Conservation (phyloP, 257 asterid species). For the Solanum sparsipilum region DNA sequence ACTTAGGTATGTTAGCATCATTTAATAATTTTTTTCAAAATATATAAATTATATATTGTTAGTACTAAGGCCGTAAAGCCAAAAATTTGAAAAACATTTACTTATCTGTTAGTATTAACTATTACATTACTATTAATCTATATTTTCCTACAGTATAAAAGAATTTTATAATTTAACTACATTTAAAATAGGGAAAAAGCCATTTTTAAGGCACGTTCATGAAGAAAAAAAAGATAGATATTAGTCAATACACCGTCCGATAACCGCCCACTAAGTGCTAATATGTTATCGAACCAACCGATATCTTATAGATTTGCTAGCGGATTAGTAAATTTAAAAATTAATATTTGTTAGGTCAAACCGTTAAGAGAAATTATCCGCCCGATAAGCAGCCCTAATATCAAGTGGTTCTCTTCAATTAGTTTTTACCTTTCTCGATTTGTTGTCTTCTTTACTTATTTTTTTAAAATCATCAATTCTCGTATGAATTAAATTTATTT, state of each 20-base stretch:
- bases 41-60: no score
- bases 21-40: no score
- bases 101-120: neutral
- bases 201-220: neutral
- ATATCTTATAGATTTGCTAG: no score
- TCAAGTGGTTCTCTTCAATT: neutral
- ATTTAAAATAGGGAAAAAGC: no score
- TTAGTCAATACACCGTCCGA: neutral
- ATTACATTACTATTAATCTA: neutral
- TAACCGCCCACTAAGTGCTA: rapidly evolving
- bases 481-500: neutral
- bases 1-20: neutral
- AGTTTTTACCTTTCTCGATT: neutral
- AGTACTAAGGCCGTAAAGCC: neutral
- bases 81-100: no score
- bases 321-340: no score
- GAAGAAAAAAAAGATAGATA: neutral
- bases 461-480: neutral
- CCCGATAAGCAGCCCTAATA: neutral
- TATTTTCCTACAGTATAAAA: rapidly evolving
- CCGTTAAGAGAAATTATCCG: neutral
- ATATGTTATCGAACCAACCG: no score
- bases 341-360: neutral
- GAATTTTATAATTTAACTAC: no score
- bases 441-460: no score